Evolutionary conservation across 345 rosid genomes (phyloP).

Genomic region (Acer yangbiense): DNA sequence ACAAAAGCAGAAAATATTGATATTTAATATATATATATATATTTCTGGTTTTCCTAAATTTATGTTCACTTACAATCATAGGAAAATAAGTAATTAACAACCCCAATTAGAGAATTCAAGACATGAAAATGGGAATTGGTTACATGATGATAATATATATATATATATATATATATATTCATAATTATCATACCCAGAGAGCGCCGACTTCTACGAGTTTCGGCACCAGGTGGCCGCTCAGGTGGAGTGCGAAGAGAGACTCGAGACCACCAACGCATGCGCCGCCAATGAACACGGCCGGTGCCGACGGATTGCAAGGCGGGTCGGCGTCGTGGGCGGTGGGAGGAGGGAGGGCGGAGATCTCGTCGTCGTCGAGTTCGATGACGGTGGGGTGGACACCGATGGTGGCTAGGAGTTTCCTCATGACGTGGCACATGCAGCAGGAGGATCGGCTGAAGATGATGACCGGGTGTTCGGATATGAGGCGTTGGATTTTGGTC

Average conservation of each 20-base stretch:
- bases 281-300: slow-evolving; percentile 84
- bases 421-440: slow-evolving; percentile 98
- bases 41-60: not conserved
- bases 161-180: too few species aligned
- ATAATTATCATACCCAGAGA: slow-evolving; percentile 56
- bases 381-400: slow-evolving; percentile 93
- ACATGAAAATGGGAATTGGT: slow-evolving; percentile 2
- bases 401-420: slow-evolving; percentile 65
- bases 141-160: not conserved
- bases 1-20: not conserved
- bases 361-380: slow-evolving; percentile 87
- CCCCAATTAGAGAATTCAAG: not conserved
- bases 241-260: slow-evolving; percentile 87
- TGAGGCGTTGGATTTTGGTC: slow-evolving; percentile 75
- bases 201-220: slow-evolving; percentile 90
- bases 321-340: slow-evolving; percentile 19
- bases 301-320: slow-evolving; percentile 36
- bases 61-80: slow-evolving; percentile 11
- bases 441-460: slow-evolving; percentile 88
- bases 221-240: slow-evolving; percentile 85
- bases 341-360: slow-evolving; percentile 59
- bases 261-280: slow-evolving; percentile 82
- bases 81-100: not conserved
- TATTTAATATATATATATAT: not conserved
- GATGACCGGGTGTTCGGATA: slow-evolving; percentile 86